Evolutionary conservation across 1,139 yeast genomes (phyloP), one percentile per base, ranked within the genome.

Genomic region (Kodamaea plutei): DNA sequence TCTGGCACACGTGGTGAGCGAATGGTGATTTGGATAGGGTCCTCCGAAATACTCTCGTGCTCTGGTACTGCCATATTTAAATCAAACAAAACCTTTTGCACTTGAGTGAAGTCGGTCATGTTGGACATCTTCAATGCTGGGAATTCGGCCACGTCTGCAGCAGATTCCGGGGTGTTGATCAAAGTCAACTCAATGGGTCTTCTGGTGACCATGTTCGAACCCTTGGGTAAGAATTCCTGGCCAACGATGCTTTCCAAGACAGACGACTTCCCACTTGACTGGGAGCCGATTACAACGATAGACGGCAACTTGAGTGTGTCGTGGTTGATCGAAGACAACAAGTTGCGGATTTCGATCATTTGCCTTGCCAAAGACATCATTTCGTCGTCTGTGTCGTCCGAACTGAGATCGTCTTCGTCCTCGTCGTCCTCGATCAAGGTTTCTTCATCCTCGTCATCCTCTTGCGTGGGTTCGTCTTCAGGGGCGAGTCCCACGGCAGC

Each of bases 221-320:
- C 97, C 56, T 89, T 89, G 17, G 97, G 97, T 37, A 89, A 63
- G 47, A 89, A 89, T 49, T 89, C 96, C 46, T 84, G 95, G 8
- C 97, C 97, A 2, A 89, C 97, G 38, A 89, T 83, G 10, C 95
- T 77, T 53, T 89, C 97, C 37, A 89, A 69, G 1, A 89, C 97
- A 1, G 96, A 88, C 0, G 96, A 84, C 56, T 89, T 89, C 31
- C 99, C 99, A 30, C 96, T 85, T 8, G 96, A 84, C 61, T 93
- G 98, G 2, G 98, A 91, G 0, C 99, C 98, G 43, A 93, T 77
- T 1, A 93, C 98, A 11, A 93, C 98, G 45, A 93, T 93, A 0
- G 96, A 84, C 2, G 98, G 98, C 24, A 93, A 64, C 41, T 81
- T 84, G 27, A 91, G 65, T 8, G 85, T 75, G 24, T 87, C 89